phyloP scores from a whole-genome alignment of 2,329 filamentous ascomycete species.

The Lithohypha guttulata region DNA sequence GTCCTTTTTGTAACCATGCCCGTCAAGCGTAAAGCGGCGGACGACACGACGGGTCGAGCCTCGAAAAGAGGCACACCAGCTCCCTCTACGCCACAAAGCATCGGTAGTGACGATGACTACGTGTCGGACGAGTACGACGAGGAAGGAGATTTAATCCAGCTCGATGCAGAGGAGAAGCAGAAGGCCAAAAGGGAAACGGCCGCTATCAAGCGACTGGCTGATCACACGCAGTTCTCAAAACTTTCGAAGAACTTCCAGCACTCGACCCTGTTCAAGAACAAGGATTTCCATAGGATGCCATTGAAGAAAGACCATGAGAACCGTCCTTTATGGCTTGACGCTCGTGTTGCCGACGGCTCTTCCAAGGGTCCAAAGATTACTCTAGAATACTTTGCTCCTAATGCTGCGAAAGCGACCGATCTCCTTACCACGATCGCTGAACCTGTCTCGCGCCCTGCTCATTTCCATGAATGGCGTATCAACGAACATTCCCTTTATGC shows the following conservation, averaged over 20 bases:
- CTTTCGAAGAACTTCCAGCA: neutral
- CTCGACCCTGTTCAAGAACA: constrained; percentile 42
- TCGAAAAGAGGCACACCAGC: constrained; percentile 40
- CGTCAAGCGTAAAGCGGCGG: constrained; percentile 38
- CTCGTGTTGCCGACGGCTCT: constrained; percentile 28
- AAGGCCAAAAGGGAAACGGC: constrained; percentile 42
- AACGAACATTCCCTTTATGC: constrained; percentile 91
- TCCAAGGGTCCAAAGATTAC: constrained; percentile 69
- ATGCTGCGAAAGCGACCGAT: constrained; percentile 78
- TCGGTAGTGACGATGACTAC: constrained; percentile 48
- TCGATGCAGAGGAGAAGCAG: constrained; percentile 30
- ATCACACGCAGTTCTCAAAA: constrained; percentile 6
- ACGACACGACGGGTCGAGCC: constrained; percentile 30
- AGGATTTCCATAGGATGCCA: constrained; percentile 71
- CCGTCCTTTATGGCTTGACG: constrained; percentile 89
- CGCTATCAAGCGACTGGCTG: constrained; percentile 31
- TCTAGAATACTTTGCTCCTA: constrained; percentile 83
- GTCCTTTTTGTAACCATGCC: constrained; percentile 20
- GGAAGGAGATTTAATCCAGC: constrained; percentile 34
- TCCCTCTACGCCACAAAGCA: constrained; percentile 31
- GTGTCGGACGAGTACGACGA: constrained; percentile 34
- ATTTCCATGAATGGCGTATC: constrained; percentile 86
- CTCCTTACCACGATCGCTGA: constrained; percentile 95
- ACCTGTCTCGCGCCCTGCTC: constrained; percentile 77
- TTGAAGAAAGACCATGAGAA: constrained; percentile 84